Evolutionary conservation across 78 protist species (phyloP).

Genomic region (Dictyostelium firmibasis): DNA sequence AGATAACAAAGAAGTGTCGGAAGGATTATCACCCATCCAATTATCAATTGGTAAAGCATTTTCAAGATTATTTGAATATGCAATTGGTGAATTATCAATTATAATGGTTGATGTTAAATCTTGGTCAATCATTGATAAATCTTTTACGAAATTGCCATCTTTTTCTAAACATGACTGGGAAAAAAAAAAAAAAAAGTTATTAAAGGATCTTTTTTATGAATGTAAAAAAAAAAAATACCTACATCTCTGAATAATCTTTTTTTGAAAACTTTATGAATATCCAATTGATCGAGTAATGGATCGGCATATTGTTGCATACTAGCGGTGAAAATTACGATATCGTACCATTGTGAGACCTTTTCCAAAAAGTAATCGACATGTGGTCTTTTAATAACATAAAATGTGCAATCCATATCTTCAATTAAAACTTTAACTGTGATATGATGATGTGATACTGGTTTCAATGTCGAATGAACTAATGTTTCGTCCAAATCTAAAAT

Average conservation of each 20-base stretch:
- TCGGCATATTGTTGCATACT: constrained; percentile 85
- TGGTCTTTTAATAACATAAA: constrained; percentile 90
- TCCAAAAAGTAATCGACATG: constrained; percentile 82
- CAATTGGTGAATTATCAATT: constrained; percentile 87
- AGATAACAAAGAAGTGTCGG: constrained; percentile 69
- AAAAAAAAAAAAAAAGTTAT: too few relatives aligned
- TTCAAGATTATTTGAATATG: constrained; percentile 80
- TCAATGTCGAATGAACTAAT: constrained; percentile 85
- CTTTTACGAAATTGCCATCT: constrained; percentile 83
- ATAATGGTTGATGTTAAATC: constrained; percentile 83
- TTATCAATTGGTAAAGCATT: constrained; percentile 87
- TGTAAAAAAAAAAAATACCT: not conserved
- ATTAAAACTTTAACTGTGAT: constrained; percentile 68
- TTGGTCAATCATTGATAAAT: constrained; percentile 69
- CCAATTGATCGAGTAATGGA: constrained; percentile 86
- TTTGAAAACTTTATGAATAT: constrained; percentile 27
- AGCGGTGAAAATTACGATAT: constrained; percentile 90
- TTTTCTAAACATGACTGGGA: constrained; percentile 44
- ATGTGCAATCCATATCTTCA: constrained; percentile 67
- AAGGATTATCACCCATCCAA: constrained; percentile 80
- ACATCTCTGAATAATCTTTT: constrained; percentile 65
- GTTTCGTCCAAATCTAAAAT: constrained; percentile 94
- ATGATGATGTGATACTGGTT: constrained; percentile 62
- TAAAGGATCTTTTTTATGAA: too few relatives aligned
- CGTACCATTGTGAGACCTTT: constrained; percentile 87